Evolutionary conservation across 305 asterid genomes (phyloP), one percentile per base, ranked within the genome.

Genomic region (Rubia tinctorum): DNA sequence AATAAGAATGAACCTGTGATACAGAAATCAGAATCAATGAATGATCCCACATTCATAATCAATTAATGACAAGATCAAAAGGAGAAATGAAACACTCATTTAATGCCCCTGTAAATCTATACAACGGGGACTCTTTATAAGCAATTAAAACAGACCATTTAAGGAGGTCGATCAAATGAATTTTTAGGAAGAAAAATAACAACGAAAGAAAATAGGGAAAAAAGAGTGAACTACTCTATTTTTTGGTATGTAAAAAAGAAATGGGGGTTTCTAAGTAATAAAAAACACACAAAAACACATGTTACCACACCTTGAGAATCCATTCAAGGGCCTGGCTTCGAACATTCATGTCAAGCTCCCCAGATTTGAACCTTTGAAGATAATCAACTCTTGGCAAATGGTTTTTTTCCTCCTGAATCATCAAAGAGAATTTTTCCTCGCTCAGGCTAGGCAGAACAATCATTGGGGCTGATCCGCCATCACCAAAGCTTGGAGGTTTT

Each of bases 271-370:
- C 2, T 59, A 63, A 30, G 8, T 8, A 43, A 0, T 39, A 56
- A 0, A 3, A 44, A 43, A 13, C 34, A 78, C 6, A 11, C 3
- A 56, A 58, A 2, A 67, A 75, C 59, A 7, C 43, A 25, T 14
- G 25, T 25, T 37, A 59, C 59, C 73, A 23, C 12, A 93, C 97
- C 97, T 91, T 89, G 77, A 80, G 69, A 85, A 89, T 88, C 97
- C 97, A 93, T 79, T 89, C 91, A 83, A 91, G 75, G 61, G 97
- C 92, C 71, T 87, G 86, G 51, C 78, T 84, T 83, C 98, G 87
- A 68, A 80, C 69, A 45, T 86, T 83, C 83, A 81, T 69, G 83
- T 91, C 96, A 79, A 89, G 73, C 53, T 87, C 95, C 18, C 98
- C 97, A 73, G 45, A 75, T 82, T 88, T 93, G 82, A 93, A 73